Evolutionary conservation across 1,284 basidiomycete genomes (phyloP).

Genomic region (Anthracocystis setariae): DNA sequence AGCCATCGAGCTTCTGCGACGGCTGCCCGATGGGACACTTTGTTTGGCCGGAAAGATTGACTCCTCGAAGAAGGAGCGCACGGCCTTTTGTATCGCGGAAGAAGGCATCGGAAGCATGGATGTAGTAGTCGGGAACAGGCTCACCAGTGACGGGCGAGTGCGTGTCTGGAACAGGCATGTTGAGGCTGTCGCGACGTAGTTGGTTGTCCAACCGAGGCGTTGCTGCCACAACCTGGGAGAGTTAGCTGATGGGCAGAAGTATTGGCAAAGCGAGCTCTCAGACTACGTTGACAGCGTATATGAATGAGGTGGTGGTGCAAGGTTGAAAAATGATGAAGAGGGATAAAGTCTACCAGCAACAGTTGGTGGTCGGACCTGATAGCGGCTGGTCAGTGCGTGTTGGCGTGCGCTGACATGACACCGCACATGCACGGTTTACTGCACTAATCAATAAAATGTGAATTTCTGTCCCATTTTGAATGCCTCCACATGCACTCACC

Average conservation of each 20-base stretch:
- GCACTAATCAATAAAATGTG: no score
- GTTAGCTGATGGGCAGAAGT: not conserved
- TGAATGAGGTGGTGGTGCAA: no score
- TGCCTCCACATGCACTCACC: no score
- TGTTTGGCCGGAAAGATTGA: constrained; percentile 88
- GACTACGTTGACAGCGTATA: not conserved
- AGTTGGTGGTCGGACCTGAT: no score
- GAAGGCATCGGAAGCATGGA: constrained; percentile 68
- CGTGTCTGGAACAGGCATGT: constrained; percentile 12
- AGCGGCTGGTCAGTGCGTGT: no score
- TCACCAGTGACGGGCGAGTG: constrained; percentile 43
- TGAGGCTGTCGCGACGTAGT: not conserved
- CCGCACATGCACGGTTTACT: no score
- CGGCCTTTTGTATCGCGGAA: constrained; percentile 88
- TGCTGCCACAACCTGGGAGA: not conserved
- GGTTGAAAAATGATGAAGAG: no score
- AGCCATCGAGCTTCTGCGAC: constrained; percentile 75
- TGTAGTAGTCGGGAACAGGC: constrained; percentile 45
- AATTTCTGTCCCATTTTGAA: no score
- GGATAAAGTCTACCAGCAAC: no score
- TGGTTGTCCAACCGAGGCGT: not conserved
- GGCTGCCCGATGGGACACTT: constrained; percentile 83
- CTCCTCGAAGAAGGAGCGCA: constrained; percentile 85
- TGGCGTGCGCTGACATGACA: no score
- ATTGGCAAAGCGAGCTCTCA: constrained; percentile 1